Percentiles rank a stretch among this genome's conserved stretches.
phyloP scores from a whole-genome alignment of 805 yeast species.

The Trichomonascus vanleenenianus region DNA sequence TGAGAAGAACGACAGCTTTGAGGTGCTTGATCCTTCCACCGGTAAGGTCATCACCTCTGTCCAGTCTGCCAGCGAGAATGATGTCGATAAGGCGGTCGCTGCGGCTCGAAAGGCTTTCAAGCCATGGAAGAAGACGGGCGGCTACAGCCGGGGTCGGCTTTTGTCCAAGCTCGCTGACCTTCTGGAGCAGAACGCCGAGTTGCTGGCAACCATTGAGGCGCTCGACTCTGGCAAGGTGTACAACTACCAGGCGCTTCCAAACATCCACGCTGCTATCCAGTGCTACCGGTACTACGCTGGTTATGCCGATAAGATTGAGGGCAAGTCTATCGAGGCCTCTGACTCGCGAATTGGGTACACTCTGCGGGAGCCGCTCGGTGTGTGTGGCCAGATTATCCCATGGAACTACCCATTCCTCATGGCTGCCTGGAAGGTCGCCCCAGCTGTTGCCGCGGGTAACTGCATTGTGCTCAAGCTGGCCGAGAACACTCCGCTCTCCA shows the following conservation, averaged over 20 bases:
- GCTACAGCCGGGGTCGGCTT: conserved; percentile 44
- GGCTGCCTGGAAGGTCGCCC: conserved; percentile 78
- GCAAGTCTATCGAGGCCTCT: conserved; percentile 50
- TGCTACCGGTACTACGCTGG: conserved; percentile 65
- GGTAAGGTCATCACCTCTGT: conserved; percentile 56
- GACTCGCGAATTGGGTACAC: conserved; percentile 58
- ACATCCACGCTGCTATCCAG: conserved; percentile 33
- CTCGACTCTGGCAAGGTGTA: conserved; percentile 82
- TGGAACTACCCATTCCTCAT: conserved; percentile 67
- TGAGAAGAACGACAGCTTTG: conserved; percentile 50
- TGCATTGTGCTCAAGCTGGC: conserved; percentile 64
- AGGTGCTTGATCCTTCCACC: conserved; percentile 36
- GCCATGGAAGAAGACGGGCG: conserved; percentile 8
- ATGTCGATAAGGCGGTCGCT: conserved; percentile 73
- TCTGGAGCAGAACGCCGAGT: conserved; percentile 63
- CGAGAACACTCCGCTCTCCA: conserved; percentile 67
- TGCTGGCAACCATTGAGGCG: conserved; percentile 74
- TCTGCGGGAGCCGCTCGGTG: conserved; percentile 58
- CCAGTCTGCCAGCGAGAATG: conserved; percentile 68
- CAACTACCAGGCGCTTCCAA: conserved; percentile 11
- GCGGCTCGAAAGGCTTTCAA: conserved; percentile 73
- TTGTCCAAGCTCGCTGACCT: conserved; percentile 71
- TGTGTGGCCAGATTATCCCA: conserved; percentile 62
- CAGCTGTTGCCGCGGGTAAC: conserved; percentile 77
- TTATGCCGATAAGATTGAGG: conserved; percentile 57